phyloP scores from a whole-genome alignment of 2,329 filamentous ascomycete genomes.

The Trichoderma sp. region DNA sequence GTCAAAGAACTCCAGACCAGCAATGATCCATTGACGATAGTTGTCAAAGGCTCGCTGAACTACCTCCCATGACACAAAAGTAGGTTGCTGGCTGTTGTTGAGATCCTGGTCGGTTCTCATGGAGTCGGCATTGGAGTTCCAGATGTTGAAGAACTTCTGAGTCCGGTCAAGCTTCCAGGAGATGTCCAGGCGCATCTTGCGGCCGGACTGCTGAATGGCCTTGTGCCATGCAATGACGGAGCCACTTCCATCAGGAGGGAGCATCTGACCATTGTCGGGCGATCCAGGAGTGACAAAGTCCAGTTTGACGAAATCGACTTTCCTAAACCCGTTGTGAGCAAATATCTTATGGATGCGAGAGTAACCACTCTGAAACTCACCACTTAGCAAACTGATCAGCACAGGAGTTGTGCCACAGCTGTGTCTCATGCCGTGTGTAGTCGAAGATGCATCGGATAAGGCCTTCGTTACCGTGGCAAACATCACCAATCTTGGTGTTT shows the following conservation, averaged over 20 bases:
- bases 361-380: slow-evolving; percentile 8
- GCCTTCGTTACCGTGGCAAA: slow-evolving; percentile 24
- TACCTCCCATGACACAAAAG: slow-evolving; percentile 21
- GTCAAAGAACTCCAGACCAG: slow-evolving; percentile 21
- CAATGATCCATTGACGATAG: slow-evolving; percentile 25
- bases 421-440: slow-evolving; percentile 22
- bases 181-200: slow-evolving; percentile 25
- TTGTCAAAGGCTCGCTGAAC: slow-evolving; percentile 26
- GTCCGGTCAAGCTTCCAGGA: slow-evolving; percentile 26
- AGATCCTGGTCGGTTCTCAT: slow-evolving; percentile 27
- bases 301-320: slow-evolving; percentile 25
- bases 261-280: slow-evolving; percentile 24
- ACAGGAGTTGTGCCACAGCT: slow-evolving; percentile 24
- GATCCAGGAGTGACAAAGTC: slow-evolving; percentile 26
- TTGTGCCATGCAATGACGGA: slow-evolving; percentile 24
- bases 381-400: slow-evolving; percentile 24
- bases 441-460: slow-evolving; percentile 24
- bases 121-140: slow-evolving; percentile 24
- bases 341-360: not conserved
- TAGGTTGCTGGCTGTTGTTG: slow-evolving; percentile 21
- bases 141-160: slow-evolving; percentile 23
- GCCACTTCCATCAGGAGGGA: slow-evolving; percentile 22
- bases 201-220: slow-evolving; percentile 23
- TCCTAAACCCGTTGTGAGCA: slow-evolving; percentile 14
- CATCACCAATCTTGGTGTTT: slow-evolving; percentile 22